phyloP scores from a whole-genome alignment of 2,329 filamentous ascomycete species.

The Curvularia lunata region DNA sequence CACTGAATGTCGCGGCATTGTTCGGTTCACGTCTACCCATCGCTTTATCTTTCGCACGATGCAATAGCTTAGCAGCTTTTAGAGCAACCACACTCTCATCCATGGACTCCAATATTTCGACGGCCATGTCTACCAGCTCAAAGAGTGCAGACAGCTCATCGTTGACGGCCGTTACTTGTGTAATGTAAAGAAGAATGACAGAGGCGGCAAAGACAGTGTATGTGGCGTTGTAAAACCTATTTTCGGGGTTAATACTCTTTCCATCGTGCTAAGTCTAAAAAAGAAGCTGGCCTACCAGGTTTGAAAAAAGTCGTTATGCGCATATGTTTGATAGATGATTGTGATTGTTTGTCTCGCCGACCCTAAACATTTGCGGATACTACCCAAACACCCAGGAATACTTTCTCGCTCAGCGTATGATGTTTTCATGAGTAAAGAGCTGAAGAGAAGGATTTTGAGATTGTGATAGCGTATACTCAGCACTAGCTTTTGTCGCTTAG shows the following conservation, averaged over 20 bases:
- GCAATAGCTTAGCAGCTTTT: background rate
- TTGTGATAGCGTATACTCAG: background rate
- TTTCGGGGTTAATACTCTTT: background rate
- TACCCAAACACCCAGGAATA: background rate
- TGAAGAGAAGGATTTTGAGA: background rate
- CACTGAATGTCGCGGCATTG: background rate
- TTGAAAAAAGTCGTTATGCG: background rate
- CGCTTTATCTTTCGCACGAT: background rate
- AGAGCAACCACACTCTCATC: background rate
- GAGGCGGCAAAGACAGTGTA: background rate
- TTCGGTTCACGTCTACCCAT: background rate
- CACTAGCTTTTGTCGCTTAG: background rate
- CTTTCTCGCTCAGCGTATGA: background rate
- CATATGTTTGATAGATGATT: background rate
- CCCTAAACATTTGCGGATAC: background rate
- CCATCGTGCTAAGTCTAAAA: background rate
- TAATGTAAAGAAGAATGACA: background rate
- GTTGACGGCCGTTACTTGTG: background rate
- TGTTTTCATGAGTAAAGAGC: background rate
- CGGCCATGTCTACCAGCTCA: background rate
- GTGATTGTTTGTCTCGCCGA: background rate
- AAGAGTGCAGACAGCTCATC: background rate
- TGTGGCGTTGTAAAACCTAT: background rate
- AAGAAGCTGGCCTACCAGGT: background rate
- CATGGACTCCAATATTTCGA: background rate